A percentile compares a stretch with the other conserved stretches of the same genome.
These are phyloP conservation scores for Neodidymelliopsis sp. DNA, from an alignment of 2,329 filamentous ascomycete species.

Conservation along the genomic window DNA sequence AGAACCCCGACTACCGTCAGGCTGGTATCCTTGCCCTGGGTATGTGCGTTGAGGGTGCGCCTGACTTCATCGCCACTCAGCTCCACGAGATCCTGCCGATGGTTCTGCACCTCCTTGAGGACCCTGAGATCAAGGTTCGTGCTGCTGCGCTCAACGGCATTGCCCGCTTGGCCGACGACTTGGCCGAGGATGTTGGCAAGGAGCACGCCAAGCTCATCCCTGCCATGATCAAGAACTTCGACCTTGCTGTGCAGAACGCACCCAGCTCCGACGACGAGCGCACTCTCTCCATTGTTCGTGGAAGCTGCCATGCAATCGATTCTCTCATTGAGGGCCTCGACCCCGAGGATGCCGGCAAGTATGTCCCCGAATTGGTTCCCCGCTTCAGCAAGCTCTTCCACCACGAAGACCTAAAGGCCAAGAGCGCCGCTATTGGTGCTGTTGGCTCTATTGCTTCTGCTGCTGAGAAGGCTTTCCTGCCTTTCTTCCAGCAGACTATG, in stretches of 20 bases:
- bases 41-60: slow-evolving; percentile 94
- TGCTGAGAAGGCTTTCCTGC: slow-evolving; percentile 80
- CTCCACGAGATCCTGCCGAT: slow-evolving; percentile 84
- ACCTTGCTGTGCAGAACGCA: slow-evolving; percentile 74
- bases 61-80: slow-evolving; percentile 96
- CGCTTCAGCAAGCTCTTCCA: slow-evolving; percentile 84
- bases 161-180: slow-evolving; percentile 89
- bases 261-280: slow-evolving; percentile 71
- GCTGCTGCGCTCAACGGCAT: slow-evolving; percentile 87
- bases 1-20: slow-evolving; percentile 80
- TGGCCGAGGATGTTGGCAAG: slow-evolving; percentile 86
- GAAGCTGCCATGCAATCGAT: slow-evolving; percentile 88
- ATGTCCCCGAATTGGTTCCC: slow-evolving; percentile 82
- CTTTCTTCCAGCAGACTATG: slow-evolving; percentile 94
- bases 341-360: slow-evolving; percentile 78
- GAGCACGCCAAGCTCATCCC: slow-evolving; percentile 87
- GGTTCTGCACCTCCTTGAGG: slow-evolving; percentile 82
- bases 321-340: slow-evolving; percentile 88
- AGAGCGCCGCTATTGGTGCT: slow-evolving; percentile 86
- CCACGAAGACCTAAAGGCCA: slow-evolving; percentile 87
- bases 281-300: slow-evolving; percentile 85
- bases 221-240: slow-evolving; percentile 85
- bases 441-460: slow-evolving; percentile 90
- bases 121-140: slow-evolving; percentile 83
- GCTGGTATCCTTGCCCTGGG: slow-evolving; percentile 91